Conservation (phyloP, 2,329 filamentous ascomycete species). For the Fusarium illudens region DNA sequence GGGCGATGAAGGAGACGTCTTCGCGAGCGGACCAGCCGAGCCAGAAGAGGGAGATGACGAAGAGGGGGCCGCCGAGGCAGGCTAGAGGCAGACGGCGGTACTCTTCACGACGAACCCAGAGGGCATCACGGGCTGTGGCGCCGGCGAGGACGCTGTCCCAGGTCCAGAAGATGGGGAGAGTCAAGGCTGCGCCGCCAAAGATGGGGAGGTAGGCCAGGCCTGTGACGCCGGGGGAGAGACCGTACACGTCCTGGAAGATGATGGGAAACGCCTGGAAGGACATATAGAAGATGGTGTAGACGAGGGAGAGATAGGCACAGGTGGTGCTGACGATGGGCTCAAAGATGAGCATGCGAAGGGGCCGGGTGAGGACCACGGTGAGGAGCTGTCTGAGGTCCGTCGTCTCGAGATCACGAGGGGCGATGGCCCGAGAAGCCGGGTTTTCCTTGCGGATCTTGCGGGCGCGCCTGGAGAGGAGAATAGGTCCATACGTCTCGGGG, state of each 20-base stretch:
- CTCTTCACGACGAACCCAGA: constrained; percentile 71
- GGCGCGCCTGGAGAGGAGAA: constrained; percentile 66
- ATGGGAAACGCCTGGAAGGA: constrained; percentile 79
- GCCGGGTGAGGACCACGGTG: constrained; percentile 75
- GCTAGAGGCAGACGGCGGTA: constrained; percentile 76
- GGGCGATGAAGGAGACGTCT: constrained; percentile 60
- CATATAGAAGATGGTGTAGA: constrained; percentile 74
- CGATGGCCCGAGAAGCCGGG: constrained; percentile 59
- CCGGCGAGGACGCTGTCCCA: constrained; percentile 70
- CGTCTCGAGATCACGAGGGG: constrained; percentile 71
- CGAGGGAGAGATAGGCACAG: constrained; percentile 75
- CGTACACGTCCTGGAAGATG: constrained; percentile 72
- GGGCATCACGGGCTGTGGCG: constrained; percentile 57
- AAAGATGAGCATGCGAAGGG: constrained; percentile 74
- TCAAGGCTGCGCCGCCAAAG: constrained; percentile 67
- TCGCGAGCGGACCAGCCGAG: constrained; percentile 66
- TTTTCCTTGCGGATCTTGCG: constrained; percentile 63
- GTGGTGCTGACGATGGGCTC: constrained; percentile 78
- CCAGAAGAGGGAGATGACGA: constrained; percentile 66
- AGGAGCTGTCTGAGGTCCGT: constrained; percentile 65
- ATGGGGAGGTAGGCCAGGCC: constrained; percentile 76
- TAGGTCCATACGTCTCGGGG: constrained; percentile 70
- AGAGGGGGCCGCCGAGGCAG: constrained; percentile 73
- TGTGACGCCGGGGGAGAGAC: constrained; percentile 68
- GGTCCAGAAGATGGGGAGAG: constrained; percentile 67